Evolutionary conservation across 2,329 filamentous ascomycete genomes (phyloP).

Genomic region (Monosporascus sp.): DNA sequence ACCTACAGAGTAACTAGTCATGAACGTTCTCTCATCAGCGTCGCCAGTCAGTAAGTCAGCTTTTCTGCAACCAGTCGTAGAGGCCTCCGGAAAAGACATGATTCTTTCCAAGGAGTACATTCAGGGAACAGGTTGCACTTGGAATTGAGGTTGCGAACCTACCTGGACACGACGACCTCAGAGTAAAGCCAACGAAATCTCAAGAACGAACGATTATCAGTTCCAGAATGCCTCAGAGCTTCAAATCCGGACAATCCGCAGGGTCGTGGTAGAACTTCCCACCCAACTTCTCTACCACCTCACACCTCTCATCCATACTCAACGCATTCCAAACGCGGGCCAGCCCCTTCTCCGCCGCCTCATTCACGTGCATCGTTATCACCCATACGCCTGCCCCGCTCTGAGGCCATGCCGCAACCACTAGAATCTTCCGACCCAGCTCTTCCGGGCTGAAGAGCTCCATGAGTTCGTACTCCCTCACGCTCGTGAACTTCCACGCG

Average conservation of each 20-base stretch:
- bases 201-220: too few relatives aligned
- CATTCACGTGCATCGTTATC: background rate
- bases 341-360: constrained; percentile 2
- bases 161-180: too few relatives aligned
- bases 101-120: too few relatives aligned
- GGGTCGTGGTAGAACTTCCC: constrained; percentile 5
- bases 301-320: constrained; percentile 9
- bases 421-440: background rate
- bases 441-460: too few relatives aligned
- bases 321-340: constrained; percentile 7
- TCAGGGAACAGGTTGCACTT: too few relatives aligned
- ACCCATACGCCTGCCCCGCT: constrained; percentile 7
- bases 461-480: background rate
- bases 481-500: constrained; percentile 3
- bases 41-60: too few relatives aligned
- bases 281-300: constrained; percentile 5
- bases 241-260: constrained; percentile 2
- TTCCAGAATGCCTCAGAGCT: background rate
- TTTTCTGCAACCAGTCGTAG: too few relatives aligned
- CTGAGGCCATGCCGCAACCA: constrained; percentile 7
- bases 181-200: too few relatives aligned
- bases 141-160: too few relatives aligned
- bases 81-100: too few relatives aligned
- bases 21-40: too few relatives aligned
- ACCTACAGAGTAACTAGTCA: too few relatives aligned